A percentile compares a stretch with the other conserved stretches of the same genome.
These are phyloP conservation scores for Arabidopsis arenosa DNA, from an alignment of 345 rosid genomes.

Conservation along the genomic window DNA sequence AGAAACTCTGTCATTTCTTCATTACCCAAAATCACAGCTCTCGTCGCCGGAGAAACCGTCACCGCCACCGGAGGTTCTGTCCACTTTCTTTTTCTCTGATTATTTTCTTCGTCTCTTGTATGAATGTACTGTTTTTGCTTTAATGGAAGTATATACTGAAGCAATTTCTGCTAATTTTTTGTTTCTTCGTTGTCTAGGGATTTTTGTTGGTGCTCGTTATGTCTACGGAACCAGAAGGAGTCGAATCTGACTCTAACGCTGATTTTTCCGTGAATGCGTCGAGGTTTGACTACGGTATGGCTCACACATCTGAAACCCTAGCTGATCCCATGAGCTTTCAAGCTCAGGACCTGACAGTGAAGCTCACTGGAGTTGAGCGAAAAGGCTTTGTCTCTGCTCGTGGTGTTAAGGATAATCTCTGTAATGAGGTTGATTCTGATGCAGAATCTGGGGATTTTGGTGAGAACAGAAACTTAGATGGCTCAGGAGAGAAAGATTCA, in stretches of 20 bases:
- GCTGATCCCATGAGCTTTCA: background rate
- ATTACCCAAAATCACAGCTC: background rate
- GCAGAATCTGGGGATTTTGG: background rate
- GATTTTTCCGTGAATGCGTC: background rate
- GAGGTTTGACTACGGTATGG: background rate
- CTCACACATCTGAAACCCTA: slow-evolving; percentile 29
- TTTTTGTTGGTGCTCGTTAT: slow-evolving; percentile 42
- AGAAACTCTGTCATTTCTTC: background rate
- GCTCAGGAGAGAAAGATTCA: slow-evolving; percentile 32
- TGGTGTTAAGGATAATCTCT: background rate
- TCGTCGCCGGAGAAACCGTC: slow-evolving; percentile 32
- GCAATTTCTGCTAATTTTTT: slow-evolving; percentile 4
- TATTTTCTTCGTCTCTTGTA: background rate
- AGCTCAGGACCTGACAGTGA: slow-evolving; percentile 10
- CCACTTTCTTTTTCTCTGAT: background rate
- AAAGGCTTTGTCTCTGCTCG: background rate
- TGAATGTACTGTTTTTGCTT: background rate
- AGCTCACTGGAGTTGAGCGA: background rate
- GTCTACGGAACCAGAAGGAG: slow-evolving; percentile 46
- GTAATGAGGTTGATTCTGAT: slow-evolving; percentile 1
- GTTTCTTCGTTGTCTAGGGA: slow-evolving; percentile 21
- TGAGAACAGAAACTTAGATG: background rate
- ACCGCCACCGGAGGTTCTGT: slow-evolving; percentile 30
- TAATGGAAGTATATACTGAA: slow-evolving; percentile 5
- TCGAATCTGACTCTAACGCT: slow-evolving; percentile 54